phyloP scores from a whole-genome alignment of 805 yeast genomes.

The Aciculoconidium aculeatum region DNA sequence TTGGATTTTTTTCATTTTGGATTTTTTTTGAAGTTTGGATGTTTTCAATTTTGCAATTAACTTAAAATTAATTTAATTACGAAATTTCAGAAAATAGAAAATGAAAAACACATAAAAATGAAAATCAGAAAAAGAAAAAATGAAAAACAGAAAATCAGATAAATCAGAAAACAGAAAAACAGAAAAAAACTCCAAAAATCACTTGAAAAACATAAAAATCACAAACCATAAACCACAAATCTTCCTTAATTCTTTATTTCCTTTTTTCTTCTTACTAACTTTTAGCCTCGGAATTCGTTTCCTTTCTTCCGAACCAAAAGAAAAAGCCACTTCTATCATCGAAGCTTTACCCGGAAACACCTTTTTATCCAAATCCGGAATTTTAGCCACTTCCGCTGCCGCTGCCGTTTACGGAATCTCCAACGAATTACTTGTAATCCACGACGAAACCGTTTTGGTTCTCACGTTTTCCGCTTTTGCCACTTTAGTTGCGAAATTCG shows the following conservation, averaged over 20 bases:
- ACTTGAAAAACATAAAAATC: no score
- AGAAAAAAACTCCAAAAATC: background rate
- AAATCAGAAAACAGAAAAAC: background rate
- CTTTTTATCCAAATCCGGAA: conserved; percentile 85
- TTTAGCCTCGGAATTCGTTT: conserved; percentile 56
- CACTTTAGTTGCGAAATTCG: conserved; percentile 72
- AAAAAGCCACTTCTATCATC: conserved; percentile 83
- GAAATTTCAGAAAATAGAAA: no score
- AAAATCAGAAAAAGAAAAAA: no score
- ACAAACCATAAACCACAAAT: no score
- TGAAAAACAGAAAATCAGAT: no score
- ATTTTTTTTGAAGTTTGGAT: no score
- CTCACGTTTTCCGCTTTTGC: conserved; percentile 75
- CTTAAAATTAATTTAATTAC: no score
- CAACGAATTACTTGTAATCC: conserved; percentile 85
- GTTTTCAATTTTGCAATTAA: no score
- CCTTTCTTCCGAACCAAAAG: conserved; percentile 78
- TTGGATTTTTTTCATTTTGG: no score
- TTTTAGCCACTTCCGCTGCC: conserved; percentile 91
- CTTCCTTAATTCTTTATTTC: no score
- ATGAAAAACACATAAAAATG: no score
- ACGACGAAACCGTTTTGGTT: conserved; percentile 87
- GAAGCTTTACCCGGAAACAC: conserved; percentile 92
- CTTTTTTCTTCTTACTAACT: conserved; percentile 30
- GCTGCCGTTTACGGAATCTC: conserved; percentile 93